phyloP scores from a whole-genome alignment of 2,329 filamentous ascomycete genomes.

The Venturia oleaginea region DNA sequence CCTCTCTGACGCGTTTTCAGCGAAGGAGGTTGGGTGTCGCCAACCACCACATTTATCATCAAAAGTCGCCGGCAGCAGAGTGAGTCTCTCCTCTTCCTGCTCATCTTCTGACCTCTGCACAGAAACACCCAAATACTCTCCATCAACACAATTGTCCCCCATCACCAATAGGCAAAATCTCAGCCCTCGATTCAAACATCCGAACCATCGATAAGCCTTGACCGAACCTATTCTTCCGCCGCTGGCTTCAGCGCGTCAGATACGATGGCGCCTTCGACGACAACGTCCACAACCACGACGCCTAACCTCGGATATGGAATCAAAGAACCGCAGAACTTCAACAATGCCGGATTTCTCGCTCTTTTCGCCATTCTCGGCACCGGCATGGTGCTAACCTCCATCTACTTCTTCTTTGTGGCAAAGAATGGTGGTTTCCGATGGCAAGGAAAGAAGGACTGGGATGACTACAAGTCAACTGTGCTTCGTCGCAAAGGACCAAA shows the following conservation, averaged over 20 bases:
- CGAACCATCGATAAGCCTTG: background rate
- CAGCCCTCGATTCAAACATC: background rate
- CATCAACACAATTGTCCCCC: background rate
- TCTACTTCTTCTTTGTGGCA: conserved; percentile 99
- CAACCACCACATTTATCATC: conserved; percentile 6
- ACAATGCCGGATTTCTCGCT: conserved; percentile 60
- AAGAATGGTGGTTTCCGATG: conserved; percentile 92
- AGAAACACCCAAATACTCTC: background rate
- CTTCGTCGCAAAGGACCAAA: conserved; percentile 81
- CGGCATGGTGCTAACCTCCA: conserved; percentile 60
- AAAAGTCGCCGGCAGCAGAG: background rate
- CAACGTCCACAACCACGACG: background rate
- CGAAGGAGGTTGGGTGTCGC: background rate
- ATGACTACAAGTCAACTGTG: conserved; percentile 96
- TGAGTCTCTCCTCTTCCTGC: background rate
- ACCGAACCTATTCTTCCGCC: background rate
- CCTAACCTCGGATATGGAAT: conserved; percentile 26
- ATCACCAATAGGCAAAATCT: background rate
- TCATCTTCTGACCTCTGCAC: background rate
- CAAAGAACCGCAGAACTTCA: conserved; percentile 29
- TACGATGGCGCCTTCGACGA: background rate
- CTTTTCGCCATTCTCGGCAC: conserved; percentile 79
- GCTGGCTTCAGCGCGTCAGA: conserved; percentile 2
- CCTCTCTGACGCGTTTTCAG: background rate
- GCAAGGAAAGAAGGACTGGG: conserved; percentile 68